Evolutionary conservation across 768 basidiomycete species (phyloP), one percentile per base, ranked within the genome.

Genomic region (Rhodotorula diobovata): DNA sequence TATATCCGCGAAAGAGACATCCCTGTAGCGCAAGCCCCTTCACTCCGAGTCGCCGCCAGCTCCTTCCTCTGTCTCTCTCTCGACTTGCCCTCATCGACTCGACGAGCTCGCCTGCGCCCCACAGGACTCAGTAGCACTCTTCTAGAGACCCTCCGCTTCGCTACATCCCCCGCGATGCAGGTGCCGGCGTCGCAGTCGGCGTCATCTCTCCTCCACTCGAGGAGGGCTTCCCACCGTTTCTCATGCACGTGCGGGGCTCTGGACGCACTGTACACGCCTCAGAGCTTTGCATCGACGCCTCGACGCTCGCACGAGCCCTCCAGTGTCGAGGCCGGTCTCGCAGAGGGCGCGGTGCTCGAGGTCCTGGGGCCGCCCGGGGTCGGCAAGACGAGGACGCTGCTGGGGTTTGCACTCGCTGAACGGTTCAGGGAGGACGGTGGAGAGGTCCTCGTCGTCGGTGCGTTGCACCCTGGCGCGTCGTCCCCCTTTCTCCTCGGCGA

Each of bases 321-420:
- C 21, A 16, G 12, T 7, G 39, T 16, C 25, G 61, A 48, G 21
- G 14, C 46, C 5, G 71, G 71, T 0, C 51, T 72, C 20, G 59
- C 63, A 20, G 18, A 53, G 9, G 71, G 71, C 2, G 37, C 35
- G 4, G 54, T 65, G 5, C 71, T 72, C 43, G 71, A 72, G 23
- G 18, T 72, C 37, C 23, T 72, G 32, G 71, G 71, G 2, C 71
- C 71, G 28, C 59, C 71, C 0, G 71, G 71, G 6, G 48, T 68
- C 20, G 71, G 71, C 25, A 72, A 72, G 48, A 56, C 66, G 51
- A 18, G 67, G 34, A 55, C 59, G 3, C n/a, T 34, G 45, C 30
- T 72, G 46, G 71, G 62, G 1, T 72, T 72, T 45, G 63, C 48
- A 4, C 51, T 72, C 2, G 63, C 45, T 1, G 71, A 67, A 34